Evolutionary conservation across 495 filamentous ascomycete species (phyloP), one percentile per base, ranked within the genome.

Genomic region (Penicillium paxilli): DNA sequence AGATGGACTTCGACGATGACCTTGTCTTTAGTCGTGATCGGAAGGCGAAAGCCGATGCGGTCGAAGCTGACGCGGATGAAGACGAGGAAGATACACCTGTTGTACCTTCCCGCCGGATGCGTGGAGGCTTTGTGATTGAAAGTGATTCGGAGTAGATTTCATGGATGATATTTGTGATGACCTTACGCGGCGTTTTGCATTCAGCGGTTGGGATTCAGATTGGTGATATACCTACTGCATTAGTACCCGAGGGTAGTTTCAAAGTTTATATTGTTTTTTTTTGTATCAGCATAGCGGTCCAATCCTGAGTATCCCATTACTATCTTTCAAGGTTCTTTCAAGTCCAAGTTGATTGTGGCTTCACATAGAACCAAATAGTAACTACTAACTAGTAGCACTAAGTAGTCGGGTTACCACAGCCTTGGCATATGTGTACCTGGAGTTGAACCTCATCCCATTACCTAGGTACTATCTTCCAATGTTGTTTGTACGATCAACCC

Each of bases 81-180:
- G 55, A 64, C 2, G 59, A 57, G 1, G 74, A 79, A 46, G 72
- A 78, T 46, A 55, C 40, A 0, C 67, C 68, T 17, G 54, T 73
- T 11, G 59, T 60, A 19, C 51, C 66, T 11, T 52, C 59, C 54
- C 68, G 75, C 47, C 71, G 78, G 5, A 68, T 69, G 38, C 69
- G 75, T 30, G 74, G 71, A 20, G 73, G 76, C 1, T 77, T 82
- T 55, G 70, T 79, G 26, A 68, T 78, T 51, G 79, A 82, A 22
- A 80, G 76, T 59, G 79, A 82, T 49, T 79, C 78, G 6, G 75
- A 79, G 54, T 80, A 68, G 60, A 50, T 26, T 7, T 11, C 28
- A 14, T 41, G 49, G 16, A 52, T 49, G 40, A 52, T 37, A n/a
- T 52, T 28, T 58, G 40, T 64, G 23, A 66, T 63, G 68, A 67